A percentile compares a stretch with the other conserved stretches of the same genome.
These are phyloP conservation scores for Streptanthus diversifolius DNA, from an alignment of 345 rosid genomes.

Conservation along the genomic window DNA sequence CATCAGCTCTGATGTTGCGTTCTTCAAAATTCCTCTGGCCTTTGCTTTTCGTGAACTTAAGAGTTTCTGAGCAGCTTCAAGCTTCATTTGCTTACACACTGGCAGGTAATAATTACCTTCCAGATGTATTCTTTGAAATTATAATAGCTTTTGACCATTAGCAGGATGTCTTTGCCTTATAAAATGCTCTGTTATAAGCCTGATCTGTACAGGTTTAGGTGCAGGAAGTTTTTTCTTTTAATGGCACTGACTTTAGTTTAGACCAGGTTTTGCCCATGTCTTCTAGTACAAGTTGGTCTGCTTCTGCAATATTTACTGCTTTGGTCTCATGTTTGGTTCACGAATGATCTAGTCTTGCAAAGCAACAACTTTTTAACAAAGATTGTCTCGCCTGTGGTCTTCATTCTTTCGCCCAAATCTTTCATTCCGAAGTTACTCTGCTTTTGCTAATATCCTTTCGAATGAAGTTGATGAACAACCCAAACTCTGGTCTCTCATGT, in stretches of 20 bases:
- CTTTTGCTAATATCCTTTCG: too few relatives aligned
- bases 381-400: background rate
- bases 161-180: background rate
- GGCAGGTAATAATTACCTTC: conserved; percentile 7
- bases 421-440: too few relatives aligned
- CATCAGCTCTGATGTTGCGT: conserved; percentile 8
- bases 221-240: too few relatives aligned
- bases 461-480: too few relatives aligned
- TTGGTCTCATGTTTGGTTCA: background rate
- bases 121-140: background rate
- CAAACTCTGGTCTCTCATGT: too few relatives aligned
- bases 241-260: too few relatives aligned
- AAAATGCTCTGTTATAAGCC: background rate
- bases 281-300: background rate
- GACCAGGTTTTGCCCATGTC: background rate
- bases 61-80: background rate
- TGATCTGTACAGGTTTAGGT: too few relatives aligned
- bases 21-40: background rate
- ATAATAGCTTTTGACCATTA: background rate
- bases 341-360: background rate
- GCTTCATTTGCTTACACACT: background rate
- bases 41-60: background rate
- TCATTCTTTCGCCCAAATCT: too few relatives aligned
- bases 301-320: background rate
- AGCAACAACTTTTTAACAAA: background rate